Evolutionary conservation across 2,329 filamentous ascomycete genomes (phyloP).

Genomic region (Hypoxylon sp.): DNA sequence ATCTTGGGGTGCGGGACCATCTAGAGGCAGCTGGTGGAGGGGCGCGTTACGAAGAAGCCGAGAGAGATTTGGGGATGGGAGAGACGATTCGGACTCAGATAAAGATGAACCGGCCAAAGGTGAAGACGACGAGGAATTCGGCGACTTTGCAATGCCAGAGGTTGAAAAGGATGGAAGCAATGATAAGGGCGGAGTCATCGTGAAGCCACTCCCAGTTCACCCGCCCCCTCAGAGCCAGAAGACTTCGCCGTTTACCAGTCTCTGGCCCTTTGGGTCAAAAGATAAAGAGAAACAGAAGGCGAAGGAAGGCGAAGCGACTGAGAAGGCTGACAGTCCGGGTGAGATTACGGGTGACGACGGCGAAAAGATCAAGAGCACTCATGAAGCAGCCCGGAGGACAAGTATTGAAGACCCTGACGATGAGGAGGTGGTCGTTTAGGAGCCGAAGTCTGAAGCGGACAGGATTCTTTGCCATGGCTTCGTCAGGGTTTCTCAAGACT

Average conservation of each 20-base stretch:
- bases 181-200: slow-evolving; percentile 57
- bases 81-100: slow-evolving; percentile 63
- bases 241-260: slow-evolving; percentile 62
- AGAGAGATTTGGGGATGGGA: slow-evolving; percentile 59
- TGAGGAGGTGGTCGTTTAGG: slow-evolving; percentile 57
- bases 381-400: slow-evolving; percentile 68
- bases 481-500: slow-evolving; percentile 36
- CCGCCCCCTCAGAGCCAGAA: slow-evolving; percentile 60
- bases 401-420: slow-evolving; percentile 73
- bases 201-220: slow-evolving; percentile 70
- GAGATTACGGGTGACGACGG: slow-evolving; percentile 60
- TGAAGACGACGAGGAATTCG: slow-evolving; percentile 71
- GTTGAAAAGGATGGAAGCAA: slow-evolving; percentile 56
- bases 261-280: slow-evolving; percentile 69
- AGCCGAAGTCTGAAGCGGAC: slow-evolving; percentile 39
- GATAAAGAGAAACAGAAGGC: slow-evolving; percentile 54
- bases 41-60: slow-evolving; percentile 55
- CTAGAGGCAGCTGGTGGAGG: slow-evolving; percentile 66
- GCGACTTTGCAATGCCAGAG: slow-evolving; percentile 78
- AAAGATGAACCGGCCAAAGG: slow-evolving; percentile 49
- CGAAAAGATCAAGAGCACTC: slow-evolving; percentile 61
- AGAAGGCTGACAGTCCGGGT: slow-evolving; percentile 51
- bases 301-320: slow-evolving; percentile 55
- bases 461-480: slow-evolving; percentile 38
- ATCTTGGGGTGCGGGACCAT: slow-evolving; percentile 52